Evolutionary conservation across 345 rosid species (phyloP), one percentile per base, ranked within the genome.

Genomic region (Gossypium raimondii): DNA sequence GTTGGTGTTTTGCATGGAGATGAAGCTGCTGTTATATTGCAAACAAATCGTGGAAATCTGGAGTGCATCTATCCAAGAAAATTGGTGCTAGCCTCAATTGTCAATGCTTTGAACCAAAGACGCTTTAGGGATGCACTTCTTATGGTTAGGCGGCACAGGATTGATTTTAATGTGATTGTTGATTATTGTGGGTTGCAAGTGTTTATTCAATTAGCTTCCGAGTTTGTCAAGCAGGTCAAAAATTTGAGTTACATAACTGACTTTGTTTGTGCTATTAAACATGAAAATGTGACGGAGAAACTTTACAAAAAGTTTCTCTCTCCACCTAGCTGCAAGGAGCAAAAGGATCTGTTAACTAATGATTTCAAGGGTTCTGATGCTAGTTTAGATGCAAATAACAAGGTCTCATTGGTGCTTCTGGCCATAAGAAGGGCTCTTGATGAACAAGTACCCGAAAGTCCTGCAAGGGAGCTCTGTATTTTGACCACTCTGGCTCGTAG

Each of bases 101-200:
- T 86, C 41, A 89, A 90, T 84, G 97, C 92, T 65, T 81, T 95
- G 85, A 80, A 78, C 72, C 90, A 87, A 78, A 64, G 82, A 70
- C 91, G 89, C 76, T 95, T 89, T 74, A 86, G 80, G 79, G 94
- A 93, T 85, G 97, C 97, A 57, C 80, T 93, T 57, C 80, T 85
- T 75, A 90, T 95, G 97, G 99, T 95, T 55, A 89, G 99, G 86
- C 88, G 97, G 57, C 99, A 95, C 20, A 89, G 99, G 81, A 95
- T 93, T 73, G 86, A 95, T 87, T 93, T 95, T 76, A 95, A 95
- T 80, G 81, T 93, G 48, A 85, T 93, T 53, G 89, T 91, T 72
- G 98, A 95, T 75, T 75, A 89, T 76, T 86, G 86, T 78, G 98
- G 99, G 41, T 90, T 97, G 97, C 90, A 89, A 79, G 76, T 78